Conservation (phyloP, 495 filamentous ascomycete species). For the Penicillium goetzii region DNA sequence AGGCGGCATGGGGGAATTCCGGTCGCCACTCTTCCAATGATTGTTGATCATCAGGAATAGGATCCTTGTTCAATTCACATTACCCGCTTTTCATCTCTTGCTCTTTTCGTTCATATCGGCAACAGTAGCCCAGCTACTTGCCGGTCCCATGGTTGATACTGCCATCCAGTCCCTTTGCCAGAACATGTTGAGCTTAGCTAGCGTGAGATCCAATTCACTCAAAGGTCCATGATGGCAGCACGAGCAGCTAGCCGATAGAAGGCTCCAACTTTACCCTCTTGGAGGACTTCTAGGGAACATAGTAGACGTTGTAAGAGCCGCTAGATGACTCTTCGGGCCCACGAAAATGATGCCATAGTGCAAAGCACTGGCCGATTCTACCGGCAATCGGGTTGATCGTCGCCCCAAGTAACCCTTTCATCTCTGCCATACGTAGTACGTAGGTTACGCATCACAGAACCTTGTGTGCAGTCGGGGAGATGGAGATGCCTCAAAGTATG, state of each 20-base stretch:
- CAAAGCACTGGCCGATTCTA: constrained; percentile 15
- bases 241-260: constrained; percentile 14
- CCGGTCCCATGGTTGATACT: background rate
- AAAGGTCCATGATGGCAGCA: constrained; percentile 25
- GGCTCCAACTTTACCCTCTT: background rate
- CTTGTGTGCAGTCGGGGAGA: constrained; percentile 23
- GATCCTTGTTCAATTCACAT: constrained; percentile 12
- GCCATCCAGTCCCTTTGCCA: background rate
- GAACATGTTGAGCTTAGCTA: constrained; percentile 17
- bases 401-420: constrained; percentile 25
- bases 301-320: background rate
- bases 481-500: constrained; percentile 9
- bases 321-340: background rate
- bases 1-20: constrained; percentile 1
- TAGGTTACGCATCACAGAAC: constrained; percentile 26
- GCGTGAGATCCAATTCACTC: constrained; percentile 22
- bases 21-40: background rate
- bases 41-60: background rate
- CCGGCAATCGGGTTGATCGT: constrained; percentile 22
- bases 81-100: background rate
- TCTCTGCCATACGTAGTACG: constrained; percentile 32
- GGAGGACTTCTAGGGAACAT: background rate
- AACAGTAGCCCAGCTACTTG: background rate
- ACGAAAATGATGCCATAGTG: background rate
- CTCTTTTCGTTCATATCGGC: constrained; percentile 8